Evolutionary conservation across 176 grass and related monocot genomes (phyloP), one percentile per base, ranked within the genome.

Genomic region (Carex myosuroides): DNA sequence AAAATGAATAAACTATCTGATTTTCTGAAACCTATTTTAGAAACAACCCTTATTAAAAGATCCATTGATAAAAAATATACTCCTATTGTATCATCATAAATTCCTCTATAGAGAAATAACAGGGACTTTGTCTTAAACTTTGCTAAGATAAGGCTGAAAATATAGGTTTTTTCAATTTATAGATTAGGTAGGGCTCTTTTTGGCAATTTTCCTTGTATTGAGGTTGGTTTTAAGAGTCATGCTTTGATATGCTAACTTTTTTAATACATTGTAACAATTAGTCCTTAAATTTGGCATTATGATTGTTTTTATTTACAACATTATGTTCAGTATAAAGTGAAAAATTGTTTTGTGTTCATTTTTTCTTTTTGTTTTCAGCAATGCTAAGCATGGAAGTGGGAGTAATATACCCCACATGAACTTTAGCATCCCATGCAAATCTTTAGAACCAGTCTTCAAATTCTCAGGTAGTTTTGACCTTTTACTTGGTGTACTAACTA

Each of bases 381-480:
- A 98, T 83, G 95, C 95, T 50, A 98, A 89, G 84, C 95, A 98
- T 90, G 91, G 92, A 65, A 90, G 84, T 57, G 89, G 95, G 86
- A 94, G 82, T 79, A 98, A 88, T 88, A 93, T 98, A 90, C 95
- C 95, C 29, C 85, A 90, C 58, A 83, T 98, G 85, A 98, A 98
- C 86, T 98, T 94, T 83, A 91, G 95, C 86, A 94, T 98, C 41
- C 95, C 95, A 13, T 93, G 89, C 80, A 90, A 87, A 89, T 79
- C 88, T 64, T 86, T 98, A 84, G 88, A 86, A 81, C 88, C 76
- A 0, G 26, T 94, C 79, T 94, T 98, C 84, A 86, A 85, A 62
- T 98, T 91, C 63, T 85, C 89, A 93, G 92, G 95, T 98, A 67
- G 11, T 66, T 70, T 69, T 39, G 65, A 54, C 13, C 32, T 72